Evolutionary conservation across 108 stramenopile genomes (phyloP).

Genomic region (Cylindrotheca fusiformis): DNA sequence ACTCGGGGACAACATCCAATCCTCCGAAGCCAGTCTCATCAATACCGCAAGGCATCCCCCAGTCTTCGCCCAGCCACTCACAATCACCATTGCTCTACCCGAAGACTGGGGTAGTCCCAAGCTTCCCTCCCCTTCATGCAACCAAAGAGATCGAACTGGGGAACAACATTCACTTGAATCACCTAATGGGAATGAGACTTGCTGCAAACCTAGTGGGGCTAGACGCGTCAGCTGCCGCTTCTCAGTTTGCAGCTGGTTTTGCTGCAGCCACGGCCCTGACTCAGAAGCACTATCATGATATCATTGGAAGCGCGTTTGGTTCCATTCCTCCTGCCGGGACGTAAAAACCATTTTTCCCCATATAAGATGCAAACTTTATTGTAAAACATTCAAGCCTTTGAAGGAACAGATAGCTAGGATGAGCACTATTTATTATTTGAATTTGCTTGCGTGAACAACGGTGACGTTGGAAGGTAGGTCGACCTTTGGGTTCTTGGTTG

Average conservation of each 20-base stretch:
- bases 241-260: slow-evolving; percentile 68
- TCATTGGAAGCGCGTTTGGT: slow-evolving; percentile 25
- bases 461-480: not conserved
- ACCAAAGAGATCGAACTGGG: not conserved
- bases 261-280: slow-evolving; percentile 48
- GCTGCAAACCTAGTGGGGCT: not conserved
- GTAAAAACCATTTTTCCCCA: too few species aligned
- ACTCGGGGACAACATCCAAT: not conserved
- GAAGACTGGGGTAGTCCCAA: not conserved
- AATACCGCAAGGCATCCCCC: not conserved
- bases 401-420: not conserved
- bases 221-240: slow-evolving; percentile 16
- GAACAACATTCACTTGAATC: not conserved
- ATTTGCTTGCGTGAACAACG: not conserved
- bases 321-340: slow-evolving; percentile 7
- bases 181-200: not conserved
- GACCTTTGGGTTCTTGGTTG: not conserved
- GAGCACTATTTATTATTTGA: not conserved
- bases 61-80: not conserved
- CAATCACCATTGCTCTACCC: not conserved
- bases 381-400: not conserved
- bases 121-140: not conserved
- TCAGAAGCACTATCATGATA: slow-evolving; percentile 32
- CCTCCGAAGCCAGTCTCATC: not conserved
- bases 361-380: not conserved